Evolutionary conservation across 1,139 yeast species (phyloP).

Genomic region (Blastobotrys proliferans): DNA sequence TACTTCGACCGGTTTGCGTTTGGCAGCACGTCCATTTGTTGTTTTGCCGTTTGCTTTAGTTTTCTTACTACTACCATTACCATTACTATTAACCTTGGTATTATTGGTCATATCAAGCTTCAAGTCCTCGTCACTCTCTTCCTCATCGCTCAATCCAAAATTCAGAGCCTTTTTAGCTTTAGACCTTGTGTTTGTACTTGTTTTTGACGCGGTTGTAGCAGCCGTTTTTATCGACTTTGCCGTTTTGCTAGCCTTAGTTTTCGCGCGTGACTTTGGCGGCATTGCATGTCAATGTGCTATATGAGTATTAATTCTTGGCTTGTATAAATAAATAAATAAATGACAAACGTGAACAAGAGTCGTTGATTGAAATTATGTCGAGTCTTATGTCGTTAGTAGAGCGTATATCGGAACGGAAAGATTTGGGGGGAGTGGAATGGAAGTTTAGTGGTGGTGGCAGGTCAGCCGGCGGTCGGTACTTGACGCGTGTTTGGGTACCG

Average conservation of each 20-base stretch:
- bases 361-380: too few relatives aligned
- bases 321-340: too few relatives aligned
- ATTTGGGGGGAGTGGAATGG: too few relatives aligned
- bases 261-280: constrained; percentile 16
- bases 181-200: background rate
- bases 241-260: constrained; percentile 4
- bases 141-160: constrained; percentile 9
- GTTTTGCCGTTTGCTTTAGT: background rate
- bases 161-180: background rate
- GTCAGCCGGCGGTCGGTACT: too few relatives aligned
- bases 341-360: too few relatives aligned
- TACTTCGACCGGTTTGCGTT: background rate
- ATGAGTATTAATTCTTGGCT: too few relatives aligned
- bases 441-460: too few relatives aligned
- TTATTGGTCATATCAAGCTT: background rate
- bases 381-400: too few relatives aligned
- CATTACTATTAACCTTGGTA: background rate
- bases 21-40: background rate
- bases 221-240: constrained; percentile 1
- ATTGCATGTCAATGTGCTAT: constrained; percentile 15
- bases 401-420: too few relatives aligned
- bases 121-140: background rate
- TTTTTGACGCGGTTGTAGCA: background rate
- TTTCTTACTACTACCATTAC: background rate
- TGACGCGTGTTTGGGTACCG: too few relatives aligned